A percentile compares a stretch with the other conserved stretches of the same genome.
Conservation (phyloP, 805 yeast species). For the Isabelozyma gotoi region DNA sequence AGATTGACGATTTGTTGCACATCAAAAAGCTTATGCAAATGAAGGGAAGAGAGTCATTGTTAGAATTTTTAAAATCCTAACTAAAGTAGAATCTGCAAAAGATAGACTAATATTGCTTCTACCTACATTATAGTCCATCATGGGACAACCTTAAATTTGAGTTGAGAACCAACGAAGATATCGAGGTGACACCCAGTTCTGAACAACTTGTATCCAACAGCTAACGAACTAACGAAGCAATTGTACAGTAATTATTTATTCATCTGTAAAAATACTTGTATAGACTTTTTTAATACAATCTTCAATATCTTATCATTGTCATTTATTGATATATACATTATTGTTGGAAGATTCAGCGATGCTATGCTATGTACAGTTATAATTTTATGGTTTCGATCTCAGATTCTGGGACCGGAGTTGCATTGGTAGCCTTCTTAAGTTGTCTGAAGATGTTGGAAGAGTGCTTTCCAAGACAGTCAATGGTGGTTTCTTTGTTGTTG, state of each 20-base stretch:
- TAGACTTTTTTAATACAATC: background rate
- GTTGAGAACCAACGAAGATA: too few relatives aligned
- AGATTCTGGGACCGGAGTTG: conserved; percentile 46
- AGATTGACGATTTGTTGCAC: conserved; percentile 49
- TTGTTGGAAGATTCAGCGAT: background rate
- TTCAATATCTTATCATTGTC: background rate
- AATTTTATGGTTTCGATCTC: conserved; percentile 35
- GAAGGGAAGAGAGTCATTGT: conserved; percentile 67
- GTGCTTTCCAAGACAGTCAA: conserved; percentile 55
- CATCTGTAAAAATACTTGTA: background rate
- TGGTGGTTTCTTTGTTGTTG: conserved; percentile 32
- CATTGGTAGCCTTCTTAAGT: conserved; percentile 51
- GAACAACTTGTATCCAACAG: background rate
- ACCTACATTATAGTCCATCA: too few relatives aligned
- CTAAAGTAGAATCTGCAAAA: background rate
- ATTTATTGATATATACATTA: background rate
- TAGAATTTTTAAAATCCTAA: conserved; percentile 51
- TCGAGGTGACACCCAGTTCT: too few relatives aligned
- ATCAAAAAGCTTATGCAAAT: conserved; percentile 61
- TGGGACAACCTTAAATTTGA: too few relatives aligned
- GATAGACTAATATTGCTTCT: too few relatives aligned
- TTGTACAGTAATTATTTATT: background rate
- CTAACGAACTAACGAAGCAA: background rate
- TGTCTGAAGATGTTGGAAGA: conserved; percentile 56
- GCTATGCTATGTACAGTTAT: background rate